phyloP scores from a whole-genome alignment of 2,329 filamentous ascomycete species.

The Sporothrix dimorphospora region DNA sequence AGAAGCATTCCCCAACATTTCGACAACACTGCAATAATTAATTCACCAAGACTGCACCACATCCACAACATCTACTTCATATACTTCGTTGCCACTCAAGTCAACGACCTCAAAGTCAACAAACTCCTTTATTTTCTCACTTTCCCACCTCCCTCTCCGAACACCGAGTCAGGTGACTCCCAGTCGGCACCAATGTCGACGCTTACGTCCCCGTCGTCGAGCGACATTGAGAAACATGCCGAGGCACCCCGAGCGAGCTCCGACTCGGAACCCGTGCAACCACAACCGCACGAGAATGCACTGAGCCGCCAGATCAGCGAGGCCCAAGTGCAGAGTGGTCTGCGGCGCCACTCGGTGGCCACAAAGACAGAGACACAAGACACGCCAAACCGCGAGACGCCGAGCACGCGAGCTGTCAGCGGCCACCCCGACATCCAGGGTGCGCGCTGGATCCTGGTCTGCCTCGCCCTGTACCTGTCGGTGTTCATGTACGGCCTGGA shows the following conservation, averaged over 20 bases:
- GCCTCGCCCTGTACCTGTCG: constrained; percentile 14
- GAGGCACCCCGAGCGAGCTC: not conserved
- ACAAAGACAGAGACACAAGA: not conserved
- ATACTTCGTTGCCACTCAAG: too few relatives aligned
- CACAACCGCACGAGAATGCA: not conserved
- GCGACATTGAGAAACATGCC: constrained; percentile 15
- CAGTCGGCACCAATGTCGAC: not conserved
- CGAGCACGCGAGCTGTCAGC: not conserved
- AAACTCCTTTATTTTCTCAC: not conserved
- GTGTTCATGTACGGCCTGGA: constrained; percentile 22
- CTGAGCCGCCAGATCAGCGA: not conserved
- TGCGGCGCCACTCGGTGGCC: not conserved
- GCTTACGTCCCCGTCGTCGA: not conserved
- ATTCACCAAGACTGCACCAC: too few relatives aligned
- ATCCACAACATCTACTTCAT: not conserved
- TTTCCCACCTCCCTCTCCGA: not conserved
- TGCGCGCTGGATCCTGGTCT: constrained; percentile 4
- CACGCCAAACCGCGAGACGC: not conserved
- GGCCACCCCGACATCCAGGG: constrained; percentile 5
- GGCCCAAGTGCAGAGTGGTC: not conserved
- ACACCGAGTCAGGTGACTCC: not conserved
- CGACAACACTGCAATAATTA: too few relatives aligned
- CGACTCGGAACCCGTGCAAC: not conserved
- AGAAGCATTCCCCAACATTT: too few relatives aligned
- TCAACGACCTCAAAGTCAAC: too few relatives aligned